Percentiles rank a stretch among this genome's conserved stretches.
phyloP scores from a whole-genome alignment of 345 rosid species.

The Corchorus capsularis region DNA sequence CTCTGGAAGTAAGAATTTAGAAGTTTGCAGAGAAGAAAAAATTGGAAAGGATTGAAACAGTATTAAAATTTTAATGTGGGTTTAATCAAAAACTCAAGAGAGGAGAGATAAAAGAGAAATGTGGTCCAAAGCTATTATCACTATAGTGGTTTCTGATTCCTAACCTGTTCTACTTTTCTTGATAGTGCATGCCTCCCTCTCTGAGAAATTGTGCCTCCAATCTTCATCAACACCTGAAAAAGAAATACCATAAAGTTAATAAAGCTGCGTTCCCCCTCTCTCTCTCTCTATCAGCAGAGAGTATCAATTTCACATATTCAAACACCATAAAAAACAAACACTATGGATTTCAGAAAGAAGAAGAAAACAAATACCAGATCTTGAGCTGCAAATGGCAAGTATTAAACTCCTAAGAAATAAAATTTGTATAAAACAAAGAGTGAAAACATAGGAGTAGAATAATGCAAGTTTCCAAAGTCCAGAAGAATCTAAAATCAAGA shows the following conservation, averaged over 20 bases:
- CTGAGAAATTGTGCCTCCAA: slow-evolving; percentile 67
- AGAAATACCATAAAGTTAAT: slow-evolving; percentile 44
- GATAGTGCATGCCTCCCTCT: slow-evolving; percentile 83
- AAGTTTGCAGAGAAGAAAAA: slow-evolving; percentile 11
- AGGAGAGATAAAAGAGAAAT: slow-evolving; percentile 8
- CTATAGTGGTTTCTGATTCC: slow-evolving; percentile 30
- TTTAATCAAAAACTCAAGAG: slow-evolving; percentile 12
- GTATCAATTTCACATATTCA: slow-evolving; percentile 42
- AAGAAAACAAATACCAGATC: slow-evolving; percentile 48
- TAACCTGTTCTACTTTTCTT: slow-evolving; percentile 87
- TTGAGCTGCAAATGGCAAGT: slow-evolving; percentile 32
- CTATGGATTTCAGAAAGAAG: slow-evolving; percentile 24
- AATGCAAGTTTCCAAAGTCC: slow-evolving; percentile 29
- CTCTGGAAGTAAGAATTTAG: slow-evolving; percentile 41
- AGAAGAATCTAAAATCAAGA: slow-evolving; percentile 26
- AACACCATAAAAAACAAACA: slow-evolving; percentile 35
- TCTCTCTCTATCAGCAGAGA: slow-evolving; percentile 33
- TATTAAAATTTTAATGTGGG: slow-evolving; percentile 10
- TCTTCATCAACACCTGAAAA: slow-evolving; percentile 83
- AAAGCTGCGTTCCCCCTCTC: slow-evolving; percentile 58
- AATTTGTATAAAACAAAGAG: slow-evolving; percentile 24
- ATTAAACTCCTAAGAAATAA: slow-evolving; percentile 12
- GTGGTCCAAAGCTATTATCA: slow-evolving; percentile 44
- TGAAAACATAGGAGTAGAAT: slow-evolving; percentile 15
- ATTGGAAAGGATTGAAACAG: slow-evolving; percentile 2